These are phyloP conservation scores for Daedalea quercina DNA, from an alignment of 768 basidiomycete species.

Conservation along the genomic window DNA sequence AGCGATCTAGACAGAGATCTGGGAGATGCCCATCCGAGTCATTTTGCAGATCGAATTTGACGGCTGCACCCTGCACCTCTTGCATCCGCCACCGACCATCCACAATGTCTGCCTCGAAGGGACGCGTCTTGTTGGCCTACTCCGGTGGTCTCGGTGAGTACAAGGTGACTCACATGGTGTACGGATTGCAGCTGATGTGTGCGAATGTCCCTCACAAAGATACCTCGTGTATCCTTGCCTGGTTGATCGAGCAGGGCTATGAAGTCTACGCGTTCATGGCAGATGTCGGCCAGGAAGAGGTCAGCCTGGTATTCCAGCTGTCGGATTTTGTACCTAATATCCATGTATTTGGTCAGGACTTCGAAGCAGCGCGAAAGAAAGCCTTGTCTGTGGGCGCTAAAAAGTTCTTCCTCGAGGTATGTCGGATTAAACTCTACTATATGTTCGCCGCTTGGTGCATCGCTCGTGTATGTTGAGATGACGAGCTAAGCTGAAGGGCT, in stretches of 20 bases:
- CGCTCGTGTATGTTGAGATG: too few species aligned
- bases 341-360: conserved; percentile 55
- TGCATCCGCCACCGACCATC: not conserved
- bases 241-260: conserved; percentile 98
- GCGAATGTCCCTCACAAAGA: conserved; percentile 39
- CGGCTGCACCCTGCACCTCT: not conserved
- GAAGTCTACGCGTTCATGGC: conserved; percentile 98
- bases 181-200: not conserved
- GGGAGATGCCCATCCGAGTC: not conserved
- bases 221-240: conserved; percentile 98
- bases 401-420: conserved; percentile 84
- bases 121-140: conserved; percentile 94
- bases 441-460: conserved; percentile 19
- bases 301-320: conserved; percentile 18
- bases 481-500: too few species aligned
- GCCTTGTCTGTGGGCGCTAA: conserved; percentile 90
- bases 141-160: conserved; percentile 92
- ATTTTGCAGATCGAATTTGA: not conserved
- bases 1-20: not conserved
- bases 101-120: conserved; percentile 38
- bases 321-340: not conserved
- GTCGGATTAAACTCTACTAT: not conserved
- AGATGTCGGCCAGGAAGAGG: conserved; percentile 90
- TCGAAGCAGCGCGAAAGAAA: conserved; percentile 84
- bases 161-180: not conserved